Conservation (phyloP, 257 asterid species). For the Linaria vulgaris region DNA sequence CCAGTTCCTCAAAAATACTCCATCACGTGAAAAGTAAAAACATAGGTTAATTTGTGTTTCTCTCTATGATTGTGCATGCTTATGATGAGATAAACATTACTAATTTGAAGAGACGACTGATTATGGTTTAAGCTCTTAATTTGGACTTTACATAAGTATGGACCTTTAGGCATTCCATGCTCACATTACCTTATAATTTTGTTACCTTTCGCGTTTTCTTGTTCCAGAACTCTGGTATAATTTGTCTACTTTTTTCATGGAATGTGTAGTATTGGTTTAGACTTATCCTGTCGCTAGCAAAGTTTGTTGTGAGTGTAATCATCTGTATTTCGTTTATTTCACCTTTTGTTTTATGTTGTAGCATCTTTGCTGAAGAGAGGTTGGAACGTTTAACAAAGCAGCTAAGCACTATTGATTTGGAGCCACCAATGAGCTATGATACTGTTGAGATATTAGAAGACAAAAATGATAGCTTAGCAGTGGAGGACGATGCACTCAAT, state of each 20-base stretch:
- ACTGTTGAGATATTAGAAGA: slow-evolving; percentile 49
- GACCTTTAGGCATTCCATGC: neutral
- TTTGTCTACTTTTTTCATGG: neutral
- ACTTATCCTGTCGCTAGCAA: slow-evolving; percentile 11
- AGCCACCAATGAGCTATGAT: slow-evolving; percentile 42
- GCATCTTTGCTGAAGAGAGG: slow-evolving; percentile 94
- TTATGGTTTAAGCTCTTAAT: neutral
- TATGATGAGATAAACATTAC: neutral
- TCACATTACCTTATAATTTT: slow-evolving; percentile 1
- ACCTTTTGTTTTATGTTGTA: slow-evolving; percentile 34
- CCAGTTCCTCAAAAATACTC: slow-evolving; percentile 1
- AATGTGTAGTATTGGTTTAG: slow-evolving; percentile 14
- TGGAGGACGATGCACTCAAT: slow-evolving; percentile 42
- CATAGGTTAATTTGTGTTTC: slow-evolving; percentile 5
- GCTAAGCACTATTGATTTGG: slow-evolving; percentile 61
- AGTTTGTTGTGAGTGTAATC: slow-evolving; percentile 16
- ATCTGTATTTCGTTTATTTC: slow-evolving; percentile 14
- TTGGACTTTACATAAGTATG: neutral
- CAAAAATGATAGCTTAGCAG: slow-evolving; percentile 34
- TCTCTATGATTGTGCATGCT: neutral
- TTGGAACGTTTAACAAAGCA: slow-evolving; percentile 78
- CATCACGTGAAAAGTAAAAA: neutral
- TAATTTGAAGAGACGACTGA: neutral
- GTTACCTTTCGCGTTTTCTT: slow-evolving; percentile 20
- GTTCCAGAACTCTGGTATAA: slow-evolving; percentile 3